A percentile compares a stretch with the other conserved stretches of the same genome.
These are phyloP conservation scores for Phaeosphaeria sp. DNA, from an alignment of 2,329 filamentous ascomycete species.

Conservation along the genomic window DNA sequence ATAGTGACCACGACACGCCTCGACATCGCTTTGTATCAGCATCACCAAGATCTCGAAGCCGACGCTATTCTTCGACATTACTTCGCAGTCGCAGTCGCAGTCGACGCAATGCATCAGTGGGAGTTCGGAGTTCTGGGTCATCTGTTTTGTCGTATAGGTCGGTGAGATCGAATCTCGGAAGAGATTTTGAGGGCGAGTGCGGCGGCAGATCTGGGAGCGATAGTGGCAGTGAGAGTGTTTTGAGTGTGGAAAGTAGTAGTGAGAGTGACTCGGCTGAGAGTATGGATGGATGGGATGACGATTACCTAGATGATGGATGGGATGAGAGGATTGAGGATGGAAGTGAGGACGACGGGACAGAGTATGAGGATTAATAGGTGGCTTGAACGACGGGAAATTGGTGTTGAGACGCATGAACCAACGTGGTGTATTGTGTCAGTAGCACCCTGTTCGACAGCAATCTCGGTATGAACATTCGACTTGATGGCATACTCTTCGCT, in stretches of 20 bases:
- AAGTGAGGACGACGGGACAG: no score
- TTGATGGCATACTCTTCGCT: not conserved
- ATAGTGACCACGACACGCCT: not conserved
- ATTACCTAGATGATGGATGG: not conserved
- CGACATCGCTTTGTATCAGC: not conserved
- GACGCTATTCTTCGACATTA: not conserved
- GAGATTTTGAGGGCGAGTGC: not conserved
- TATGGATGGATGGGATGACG: not conserved
- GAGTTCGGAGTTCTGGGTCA: not conserved
- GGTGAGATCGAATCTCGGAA: not conserved
- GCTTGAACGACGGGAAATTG: not conserved
- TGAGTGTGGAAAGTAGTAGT: not conserved
- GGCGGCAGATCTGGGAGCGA: not conserved
- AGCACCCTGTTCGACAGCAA: no score
- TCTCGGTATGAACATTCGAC: not conserved
- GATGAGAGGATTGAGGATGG: not conserved
- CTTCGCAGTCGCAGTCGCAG: not conserved
- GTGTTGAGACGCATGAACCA: not conserved
- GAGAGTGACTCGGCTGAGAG: not conserved
- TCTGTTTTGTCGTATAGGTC: not conserved
- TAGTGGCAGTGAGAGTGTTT: not conserved
- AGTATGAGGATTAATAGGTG: not conserved
- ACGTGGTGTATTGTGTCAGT: no score
- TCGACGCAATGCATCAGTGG: not conserved
- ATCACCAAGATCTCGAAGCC: not conserved